These are phyloP conservation scores for Simplicillium aogashimaense DNA, from an alignment of 2,329 filamentous ascomycete genomes.

Conservation along the genomic window DNA sequence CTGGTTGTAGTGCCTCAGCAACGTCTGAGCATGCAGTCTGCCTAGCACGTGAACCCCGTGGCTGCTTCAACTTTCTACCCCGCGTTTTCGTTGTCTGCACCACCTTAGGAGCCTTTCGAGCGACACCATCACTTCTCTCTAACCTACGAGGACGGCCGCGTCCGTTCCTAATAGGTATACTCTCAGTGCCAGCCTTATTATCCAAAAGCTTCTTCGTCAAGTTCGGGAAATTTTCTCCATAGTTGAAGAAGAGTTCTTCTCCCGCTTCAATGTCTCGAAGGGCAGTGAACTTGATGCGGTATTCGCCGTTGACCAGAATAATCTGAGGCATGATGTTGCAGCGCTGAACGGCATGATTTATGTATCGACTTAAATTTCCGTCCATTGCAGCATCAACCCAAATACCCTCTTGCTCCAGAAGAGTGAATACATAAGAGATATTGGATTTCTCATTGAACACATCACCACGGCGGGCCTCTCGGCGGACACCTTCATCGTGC, in stretches of 20 bases:
- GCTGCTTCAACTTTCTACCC: conserved; percentile 6
- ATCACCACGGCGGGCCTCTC: conserved; percentile 50
- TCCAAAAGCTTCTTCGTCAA: conserved; percentile 35
- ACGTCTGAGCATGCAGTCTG: too few relatives aligned
- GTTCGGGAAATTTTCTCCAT: conserved; percentile 60
- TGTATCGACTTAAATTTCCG: conserved; percentile 74
- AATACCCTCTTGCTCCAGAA: conserved; percentile 49
- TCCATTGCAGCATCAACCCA: conserved; percentile 68
- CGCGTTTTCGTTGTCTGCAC: conserved; percentile 11
- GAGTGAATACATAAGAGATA: conserved; percentile 55
- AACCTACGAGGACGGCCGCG: conserved; percentile 9
- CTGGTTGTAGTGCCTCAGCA: too few relatives aligned
- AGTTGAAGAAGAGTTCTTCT: conserved; percentile 75
- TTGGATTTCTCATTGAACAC: conserved; percentile 51
- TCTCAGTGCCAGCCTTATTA: conserved; percentile 22
- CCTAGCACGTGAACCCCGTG: too few relatives aligned
- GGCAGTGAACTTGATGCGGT: conserved; percentile 67
- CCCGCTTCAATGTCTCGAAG: conserved; percentile 56
- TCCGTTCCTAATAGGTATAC: conserved; percentile 14
- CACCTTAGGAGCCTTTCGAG: conserved; percentile 7
- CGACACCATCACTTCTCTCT: conserved; percentile 10
- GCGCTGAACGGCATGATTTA: conserved; percentile 60
- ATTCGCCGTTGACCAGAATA: conserved; percentile 63
- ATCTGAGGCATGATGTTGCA: conserved; percentile 57
- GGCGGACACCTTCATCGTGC: conserved; percentile 57